Conservation (phyloP, 1,284 basidiomycete species). For the Ganoderma sp. region DNA sequence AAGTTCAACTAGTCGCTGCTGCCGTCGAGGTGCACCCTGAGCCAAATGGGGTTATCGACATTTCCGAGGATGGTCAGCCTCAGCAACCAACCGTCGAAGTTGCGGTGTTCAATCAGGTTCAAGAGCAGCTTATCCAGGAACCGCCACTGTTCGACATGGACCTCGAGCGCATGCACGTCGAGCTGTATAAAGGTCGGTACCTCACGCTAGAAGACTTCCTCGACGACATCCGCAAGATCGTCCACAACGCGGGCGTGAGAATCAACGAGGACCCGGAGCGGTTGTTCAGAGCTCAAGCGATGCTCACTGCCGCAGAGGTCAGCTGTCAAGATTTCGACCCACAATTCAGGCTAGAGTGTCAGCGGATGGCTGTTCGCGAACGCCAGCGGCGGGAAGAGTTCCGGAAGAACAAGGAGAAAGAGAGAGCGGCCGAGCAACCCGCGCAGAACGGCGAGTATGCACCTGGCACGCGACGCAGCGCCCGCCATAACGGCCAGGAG, state of each 20-base stretch:
- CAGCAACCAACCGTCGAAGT: conserved; percentile 34
- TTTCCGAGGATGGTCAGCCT: conserved; percentile 40
- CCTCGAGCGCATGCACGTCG: conserved; percentile 88
- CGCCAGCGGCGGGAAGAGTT: conserved; percentile 68
- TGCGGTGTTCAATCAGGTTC: conserved; percentile 31
- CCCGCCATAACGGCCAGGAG: conserved; percentile 72
- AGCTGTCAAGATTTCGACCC: conserved; percentile 91
- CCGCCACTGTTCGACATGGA: conserved; percentile 78
- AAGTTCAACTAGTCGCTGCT: conserved; percentile 43
- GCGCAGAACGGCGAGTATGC: conserved; percentile 43
- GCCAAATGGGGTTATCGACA: conserved; percentile 52
- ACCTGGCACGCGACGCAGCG: conserved; percentile 63
- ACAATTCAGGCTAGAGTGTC: conserved; percentile 83
- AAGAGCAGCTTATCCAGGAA: conserved; percentile 33
- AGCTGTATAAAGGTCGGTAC: conserved; percentile 88
- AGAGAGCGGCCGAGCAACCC: conserved; percentile 47
- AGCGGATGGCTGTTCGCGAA: conserved; percentile 86
- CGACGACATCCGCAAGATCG: conserved; percentile 87
- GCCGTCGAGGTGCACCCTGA: conserved; percentile 49
- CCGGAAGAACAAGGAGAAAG: conserved; percentile 57
- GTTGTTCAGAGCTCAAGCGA: conserved; percentile 83
- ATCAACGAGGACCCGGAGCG: conserved; percentile 76
- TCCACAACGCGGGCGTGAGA: conserved; percentile 81
- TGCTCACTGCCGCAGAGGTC: conserved; percentile 88
- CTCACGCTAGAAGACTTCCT: conserved; percentile 89